These are phyloP conservation scores for Bonia amplexicaulis DNA, from an alignment of 176 grass and related monocot species.

Conservation along the genomic window DNA sequence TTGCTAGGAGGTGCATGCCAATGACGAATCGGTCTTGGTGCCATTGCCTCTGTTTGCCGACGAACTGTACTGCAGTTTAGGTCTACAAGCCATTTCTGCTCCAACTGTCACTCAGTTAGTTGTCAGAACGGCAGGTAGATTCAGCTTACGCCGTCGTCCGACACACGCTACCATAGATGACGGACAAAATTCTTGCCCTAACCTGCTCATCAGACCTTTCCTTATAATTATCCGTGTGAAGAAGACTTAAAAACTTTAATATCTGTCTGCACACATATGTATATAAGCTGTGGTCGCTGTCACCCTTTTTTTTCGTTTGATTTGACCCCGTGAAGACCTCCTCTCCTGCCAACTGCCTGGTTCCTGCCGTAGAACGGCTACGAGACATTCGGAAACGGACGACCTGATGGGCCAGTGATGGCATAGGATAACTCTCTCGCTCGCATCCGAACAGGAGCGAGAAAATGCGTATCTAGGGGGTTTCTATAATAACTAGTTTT, in stretches of 20 bases:
- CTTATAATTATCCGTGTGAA: background rate
- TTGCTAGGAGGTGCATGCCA: background rate
- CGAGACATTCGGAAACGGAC: constrained; percentile 4
- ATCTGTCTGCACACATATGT: background rate
- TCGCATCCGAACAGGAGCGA: background rate
- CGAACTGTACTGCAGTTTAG: background rate
- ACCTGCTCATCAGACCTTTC: background rate
- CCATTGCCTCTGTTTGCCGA: background rate
- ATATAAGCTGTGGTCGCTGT: background rate
- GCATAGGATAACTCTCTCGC: background rate
- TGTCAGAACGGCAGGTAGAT: background rate
- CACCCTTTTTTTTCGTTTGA: background rate
- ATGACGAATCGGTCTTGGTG: background rate
- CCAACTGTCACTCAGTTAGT: constrained; percentile 22
- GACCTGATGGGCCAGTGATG: background rate
- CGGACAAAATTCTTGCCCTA: constrained; percentile 12
- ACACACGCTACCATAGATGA: constrained; percentile 11
- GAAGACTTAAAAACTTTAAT: background rate
- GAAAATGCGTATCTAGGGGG: background rate
- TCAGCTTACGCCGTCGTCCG: constrained; percentile 8
- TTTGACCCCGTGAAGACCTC: background rate
- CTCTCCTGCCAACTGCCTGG: constrained; percentile 22
- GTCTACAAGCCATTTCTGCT: background rate
- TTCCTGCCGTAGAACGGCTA: background rate
- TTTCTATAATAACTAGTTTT: too few species aligned